Evolutionary conservation across 768 basidiomycete genomes (phyloP).

Genomic region (Tricholoma bakamatsutake): DNA sequence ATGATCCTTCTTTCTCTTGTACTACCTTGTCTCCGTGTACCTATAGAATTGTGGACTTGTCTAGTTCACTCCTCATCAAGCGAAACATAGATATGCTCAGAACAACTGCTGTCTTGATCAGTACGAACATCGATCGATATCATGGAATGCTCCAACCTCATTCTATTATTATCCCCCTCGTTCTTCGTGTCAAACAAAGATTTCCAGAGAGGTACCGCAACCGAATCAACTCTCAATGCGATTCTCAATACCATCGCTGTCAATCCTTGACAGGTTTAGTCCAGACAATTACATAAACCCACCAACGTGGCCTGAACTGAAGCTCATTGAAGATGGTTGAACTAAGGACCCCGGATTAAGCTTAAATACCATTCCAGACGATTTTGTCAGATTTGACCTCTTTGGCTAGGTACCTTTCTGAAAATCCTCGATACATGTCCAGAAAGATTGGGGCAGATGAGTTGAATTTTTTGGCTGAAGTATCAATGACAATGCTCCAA

Average conservation of each 20-base stretch:
- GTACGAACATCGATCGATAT: too few relatives aligned
- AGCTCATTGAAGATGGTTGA: neutral
- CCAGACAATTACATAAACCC: neutral
- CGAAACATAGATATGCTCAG: neutral
- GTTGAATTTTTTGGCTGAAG: too few relatives aligned
- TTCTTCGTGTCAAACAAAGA: neutral
- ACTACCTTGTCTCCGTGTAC: too few relatives aligned
- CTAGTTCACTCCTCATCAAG: neutral
- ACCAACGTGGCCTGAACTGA: neutral
- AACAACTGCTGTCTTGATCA: neutral
- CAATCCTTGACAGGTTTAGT: neutral
- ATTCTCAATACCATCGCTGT: neutral
- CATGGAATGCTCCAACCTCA: neutral
- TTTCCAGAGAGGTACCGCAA: neutral
- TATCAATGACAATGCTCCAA: too few relatives aligned
- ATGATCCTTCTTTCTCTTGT: neutral
- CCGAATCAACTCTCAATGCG: neutral
- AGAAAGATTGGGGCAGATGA: too few relatives aligned
- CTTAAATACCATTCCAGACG: neutral
- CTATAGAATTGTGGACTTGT: too few relatives aligned
- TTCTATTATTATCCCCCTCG: neutral
- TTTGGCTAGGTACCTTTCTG: too few relatives aligned
- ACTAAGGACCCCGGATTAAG: neutral
- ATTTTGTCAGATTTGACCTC: neutral
- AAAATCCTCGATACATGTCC: too few relatives aligned